Conservation (phyloP, 1,284 basidiomycete genomes). For the Ustilago trichophora region DNA sequence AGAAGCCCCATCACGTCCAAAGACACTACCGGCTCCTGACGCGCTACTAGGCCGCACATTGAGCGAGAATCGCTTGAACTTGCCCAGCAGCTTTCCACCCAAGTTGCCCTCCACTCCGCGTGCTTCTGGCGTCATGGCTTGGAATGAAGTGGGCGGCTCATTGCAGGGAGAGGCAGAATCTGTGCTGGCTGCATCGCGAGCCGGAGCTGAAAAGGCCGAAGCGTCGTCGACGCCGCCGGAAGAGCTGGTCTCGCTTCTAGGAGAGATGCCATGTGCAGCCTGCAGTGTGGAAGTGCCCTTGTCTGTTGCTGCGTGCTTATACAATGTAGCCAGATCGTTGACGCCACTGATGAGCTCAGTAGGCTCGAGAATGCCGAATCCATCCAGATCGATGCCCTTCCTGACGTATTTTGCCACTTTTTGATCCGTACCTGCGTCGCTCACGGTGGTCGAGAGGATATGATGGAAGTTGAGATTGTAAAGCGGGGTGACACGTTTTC, state of each 20-base stretch:
- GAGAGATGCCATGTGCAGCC: conserved; percentile 2
- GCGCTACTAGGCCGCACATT: conserved; percentile 17
- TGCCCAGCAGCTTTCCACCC: conserved; percentile 53
- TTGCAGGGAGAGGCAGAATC: conserved; percentile 3
- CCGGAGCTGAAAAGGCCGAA: conserved; percentile 31
- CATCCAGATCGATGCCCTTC: conserved; percentile 71
- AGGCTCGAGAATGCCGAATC: conserved; percentile 66
- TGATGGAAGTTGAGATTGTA: conserved; percentile 94
- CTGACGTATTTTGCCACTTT: conserved; percentile 90
- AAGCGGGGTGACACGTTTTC: conserved; percentile 82
- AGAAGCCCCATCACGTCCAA: conserved; percentile 8
- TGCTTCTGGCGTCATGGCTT: conserved; percentile 60
- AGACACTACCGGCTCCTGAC: conserved; percentile 1
- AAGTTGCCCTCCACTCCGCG: conserved; percentile 38
- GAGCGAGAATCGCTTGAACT: conserved; percentile 52
- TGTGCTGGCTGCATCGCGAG: conserved; percentile 3
- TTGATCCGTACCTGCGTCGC: conserved; percentile 92
- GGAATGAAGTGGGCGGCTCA: conserved; percentile 54
- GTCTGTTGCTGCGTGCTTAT: conserved; percentile 2
- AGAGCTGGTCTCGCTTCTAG: conserved; percentile 18
- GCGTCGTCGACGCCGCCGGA: conserved; percentile 21
- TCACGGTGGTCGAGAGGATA: conserved; percentile 87
- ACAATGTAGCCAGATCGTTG: conserved; percentile 47
- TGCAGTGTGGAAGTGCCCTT: conserved; percentile 12
- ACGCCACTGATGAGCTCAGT: conserved; percentile 49